Base-by-base conservation (phyloP, 495 filamentous ascomycete genomes). In the Tetracladium setigerum region DNA sequence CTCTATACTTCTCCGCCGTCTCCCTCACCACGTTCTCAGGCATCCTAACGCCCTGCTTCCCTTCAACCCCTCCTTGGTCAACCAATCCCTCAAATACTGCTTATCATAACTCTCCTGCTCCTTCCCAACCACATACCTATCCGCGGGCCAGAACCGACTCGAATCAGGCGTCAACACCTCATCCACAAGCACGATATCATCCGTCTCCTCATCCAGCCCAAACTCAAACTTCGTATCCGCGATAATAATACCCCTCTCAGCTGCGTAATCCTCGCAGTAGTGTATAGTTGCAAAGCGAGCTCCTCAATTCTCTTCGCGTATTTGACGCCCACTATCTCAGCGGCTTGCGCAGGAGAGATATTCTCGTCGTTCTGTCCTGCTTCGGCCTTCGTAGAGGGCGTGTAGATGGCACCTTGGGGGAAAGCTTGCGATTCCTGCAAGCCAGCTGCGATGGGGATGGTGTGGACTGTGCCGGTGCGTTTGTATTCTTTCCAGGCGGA, bases 191-290 rank as follows among this genome's bases (percentile, higher is more conserved):
- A 95, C 82, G 5, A 98, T 74, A 56, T 87, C 81, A 48, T 86
- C 74, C 0, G 79, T 82, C 49, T 76, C 77, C 55, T 79, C 70
- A 56, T 95, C 88, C 15, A 94, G 67, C 10, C 73, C 22, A 62
- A 88, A 86, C 60, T 90, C 86, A 60, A 91, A 88, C 63, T 90
- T 90, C 24, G 84, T 90, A 63, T 90, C 85, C 12, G 89, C 91
- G 44, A 96, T 89, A 54, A 96, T 89, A 48, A 98, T 89, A 5
- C 92, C 90, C 8, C 80, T 76, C 52, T 80, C 75, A 11, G 71
- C 68, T 3, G 91, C 92, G 56, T 95, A 87, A 44, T 73, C 78
- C 34, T 78, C 4, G 85, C 89, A 43, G 76, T 69, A 47, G 77
- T 77, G 70, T 96, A 97, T 27, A 92, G 64, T 42, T 73, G 48